Evolutionary conservation across 495 filamentous ascomycete genomes (phyloP).

Genomic region (Hypoxylon rickii): DNA sequence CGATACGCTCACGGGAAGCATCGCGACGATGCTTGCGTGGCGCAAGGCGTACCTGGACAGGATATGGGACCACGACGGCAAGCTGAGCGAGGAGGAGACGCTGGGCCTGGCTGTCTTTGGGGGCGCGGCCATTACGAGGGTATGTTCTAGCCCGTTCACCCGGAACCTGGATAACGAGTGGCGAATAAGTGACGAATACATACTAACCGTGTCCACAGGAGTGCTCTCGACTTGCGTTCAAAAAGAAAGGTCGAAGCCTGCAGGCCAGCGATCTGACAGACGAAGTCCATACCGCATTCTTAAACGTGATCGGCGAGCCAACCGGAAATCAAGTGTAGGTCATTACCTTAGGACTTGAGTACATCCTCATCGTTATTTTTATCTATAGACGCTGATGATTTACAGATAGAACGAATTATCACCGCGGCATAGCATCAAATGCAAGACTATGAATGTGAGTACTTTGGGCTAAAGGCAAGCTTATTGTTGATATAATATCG

Average conservation of each 20-base stretch:
- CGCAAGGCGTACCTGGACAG: conserved; percentile 80
- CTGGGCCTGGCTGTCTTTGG: conserved; percentile 82
- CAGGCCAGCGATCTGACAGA: conserved; percentile 95
- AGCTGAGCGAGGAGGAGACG: conserved; percentile 64
- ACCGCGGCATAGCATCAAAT: background rate
- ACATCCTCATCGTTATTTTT: too few relatives aligned
- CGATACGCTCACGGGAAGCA: conserved; percentile 88
- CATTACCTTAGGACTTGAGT: too few relatives aligned
- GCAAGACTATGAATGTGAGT: conserved; percentile 11
- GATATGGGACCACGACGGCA: conserved; percentile 75
- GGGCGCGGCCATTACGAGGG: conserved; percentile 81
- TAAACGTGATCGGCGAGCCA: conserved; percentile 71
- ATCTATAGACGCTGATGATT: conserved; percentile 11
- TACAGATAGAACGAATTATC: conserved; percentile 19
- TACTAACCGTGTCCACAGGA: conserved; percentile 61
- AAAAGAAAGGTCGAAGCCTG: conserved; percentile 83
- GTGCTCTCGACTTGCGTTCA: conserved; percentile 86
- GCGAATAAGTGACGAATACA: too few relatives aligned
- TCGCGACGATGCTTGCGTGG: conserved; percentile 89
- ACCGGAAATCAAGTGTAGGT: conserved; percentile 15
- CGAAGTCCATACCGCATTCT: conserved; percentile 82
- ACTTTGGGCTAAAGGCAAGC: background rate
- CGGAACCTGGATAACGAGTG: too few relatives aligned
- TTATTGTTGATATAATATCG: background rate
- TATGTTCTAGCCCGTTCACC: conserved; percentile 27